phyloP scores from a whole-genome alignment of 2,329 filamentous ascomycete species.

The Huntiella decipiens region DNA sequence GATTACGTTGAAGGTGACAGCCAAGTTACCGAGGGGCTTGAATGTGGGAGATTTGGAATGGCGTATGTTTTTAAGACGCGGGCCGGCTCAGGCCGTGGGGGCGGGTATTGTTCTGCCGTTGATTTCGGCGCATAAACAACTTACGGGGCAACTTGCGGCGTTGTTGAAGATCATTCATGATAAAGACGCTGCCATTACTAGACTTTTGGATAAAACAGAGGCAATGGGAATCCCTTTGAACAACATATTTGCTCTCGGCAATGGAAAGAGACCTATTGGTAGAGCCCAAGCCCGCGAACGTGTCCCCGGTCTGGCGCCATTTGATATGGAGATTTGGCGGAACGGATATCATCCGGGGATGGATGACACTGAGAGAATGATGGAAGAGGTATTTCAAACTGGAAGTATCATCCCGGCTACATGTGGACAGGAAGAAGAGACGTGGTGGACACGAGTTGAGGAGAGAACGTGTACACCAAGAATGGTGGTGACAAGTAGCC shows the following conservation, averaged over 20 bases:
- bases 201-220: constrained; percentile 35
- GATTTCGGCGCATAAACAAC: constrained; percentile 26
- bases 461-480: too few species aligned
- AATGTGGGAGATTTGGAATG: constrained; percentile 36
- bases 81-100: constrained; percentile 23
- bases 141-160: constrained; percentile 23
- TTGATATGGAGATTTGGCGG: constrained; percentile 14
- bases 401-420: too few species aligned
- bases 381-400: too few species aligned
- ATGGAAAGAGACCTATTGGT: constrained; percentile 26
- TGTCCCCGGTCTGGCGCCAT: constrained; percentile 32
- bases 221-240: constrained; percentile 31
- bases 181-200: constrained; percentile 32
- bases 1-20: constrained; percentile 34
- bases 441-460: too few species aligned
- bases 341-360: too few species aligned
- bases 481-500: too few species aligned
- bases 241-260: constrained; percentile 30
- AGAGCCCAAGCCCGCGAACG: constrained; percentile 27
- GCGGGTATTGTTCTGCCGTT: constrained; percentile 33
- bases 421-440: too few species aligned
- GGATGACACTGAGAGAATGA: too few species aligned
- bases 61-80: constrained; percentile 38
- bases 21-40: constrained; percentile 41
- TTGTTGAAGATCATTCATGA: constrained; percentile 25